Evolutionary conservation across 139 green algal species (phyloP).

Genomic region (Gonium pectorale): DNA sequence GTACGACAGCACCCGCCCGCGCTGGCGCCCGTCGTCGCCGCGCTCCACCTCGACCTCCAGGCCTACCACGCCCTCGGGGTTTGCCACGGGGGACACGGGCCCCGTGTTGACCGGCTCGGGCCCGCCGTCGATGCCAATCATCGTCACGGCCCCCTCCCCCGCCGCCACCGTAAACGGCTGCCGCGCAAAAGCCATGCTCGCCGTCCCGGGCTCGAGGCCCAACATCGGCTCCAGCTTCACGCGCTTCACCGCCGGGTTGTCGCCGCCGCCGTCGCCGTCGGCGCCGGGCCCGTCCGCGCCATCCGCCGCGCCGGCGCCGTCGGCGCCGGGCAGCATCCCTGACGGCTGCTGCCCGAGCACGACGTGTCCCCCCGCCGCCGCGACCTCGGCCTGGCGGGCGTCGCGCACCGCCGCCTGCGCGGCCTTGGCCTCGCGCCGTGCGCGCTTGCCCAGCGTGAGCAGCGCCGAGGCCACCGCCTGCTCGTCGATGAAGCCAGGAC

Average conservation of each 20-base stretch:
- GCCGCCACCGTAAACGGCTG: too few species aligned
- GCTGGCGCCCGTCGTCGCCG: slow-evolving; percentile 3
- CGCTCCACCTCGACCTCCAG: slow-evolving; percentile 39
- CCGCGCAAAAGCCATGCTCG: too few species aligned
- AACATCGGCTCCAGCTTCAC: slow-evolving; percentile 6
- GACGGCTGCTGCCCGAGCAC: background rate
- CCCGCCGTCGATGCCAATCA: too few species aligned
- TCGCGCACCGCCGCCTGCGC: slow-evolving; percentile 24
- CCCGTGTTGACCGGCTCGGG: slow-evolving; percentile 7
- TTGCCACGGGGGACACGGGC: slow-evolving; percentile 19
- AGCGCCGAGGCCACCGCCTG: slow-evolving; percentile 31
- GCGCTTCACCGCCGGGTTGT: background rate
- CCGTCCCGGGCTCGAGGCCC: background rate
- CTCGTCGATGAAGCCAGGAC: slow-evolving; percentile 37
- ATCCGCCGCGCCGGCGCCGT: background rate
- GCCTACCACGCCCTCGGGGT: slow-evolving; percentile 37
- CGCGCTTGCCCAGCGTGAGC: slow-evolving; percentile 26
- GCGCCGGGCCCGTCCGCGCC: background rate
- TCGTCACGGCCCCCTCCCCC: too few species aligned
- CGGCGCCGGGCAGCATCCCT: background rate
- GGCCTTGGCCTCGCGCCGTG: slow-evolving; percentile 26
- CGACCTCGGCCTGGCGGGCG: slow-evolving; percentile 18
- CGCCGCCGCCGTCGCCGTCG: background rate
- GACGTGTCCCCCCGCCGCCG: slow-evolving; percentile 9
- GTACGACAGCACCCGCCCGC: slow-evolving; percentile 35